Evolutionary conservation across 768 basidiomycete species (phyloP).

Genomic region (Agrocybe pediades): DNA sequence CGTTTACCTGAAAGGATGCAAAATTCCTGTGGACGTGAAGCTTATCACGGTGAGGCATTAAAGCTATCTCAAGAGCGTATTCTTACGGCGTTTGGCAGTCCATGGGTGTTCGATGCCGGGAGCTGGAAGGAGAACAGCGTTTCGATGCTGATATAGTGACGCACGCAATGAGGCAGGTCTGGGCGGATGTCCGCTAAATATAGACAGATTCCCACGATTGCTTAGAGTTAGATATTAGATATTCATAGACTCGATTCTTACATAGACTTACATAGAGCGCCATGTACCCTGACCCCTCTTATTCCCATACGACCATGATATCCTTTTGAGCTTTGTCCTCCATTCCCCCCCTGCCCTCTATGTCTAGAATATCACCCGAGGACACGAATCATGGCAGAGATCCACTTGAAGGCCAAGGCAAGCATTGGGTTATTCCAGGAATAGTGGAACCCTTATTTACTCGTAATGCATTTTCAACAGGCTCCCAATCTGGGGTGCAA

Average conservation of each 20-base stretch:
- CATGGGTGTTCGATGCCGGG: slow-evolving; percentile 62
- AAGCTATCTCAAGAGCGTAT: background rate
- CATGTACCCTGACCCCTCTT: too few species aligned
- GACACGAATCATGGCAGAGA: too few species aligned
- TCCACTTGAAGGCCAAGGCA: too few species aligned
- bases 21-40: slow-evolving; percentile 61
- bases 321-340: background rate
- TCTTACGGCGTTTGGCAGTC: slow-evolving; percentile 33
- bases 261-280: background rate
- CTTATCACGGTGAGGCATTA: slow-evolving; percentile 57
- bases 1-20: slow-evolving; percentile 68
- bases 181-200: slow-evolving; percentile 21
- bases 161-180: slow-evolving; percentile 23
- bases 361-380: background rate
- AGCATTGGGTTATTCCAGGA: too few species aligned
- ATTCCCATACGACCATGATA: background rate
- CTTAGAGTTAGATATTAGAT: slow-evolving; percentile 3
- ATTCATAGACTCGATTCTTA: background rate
- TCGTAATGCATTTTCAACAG: too few species aligned
- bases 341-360: background rate
- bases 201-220: slow-evolving; percentile 19
- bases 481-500: too few species aligned
- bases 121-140: slow-evolving; percentile 34
- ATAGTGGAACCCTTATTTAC: too few species aligned
- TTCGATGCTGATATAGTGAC: slow-evolving; percentile 23